Base-by-base conservation (phyloP, 129 eudicot species). In the Arctium minus region DNA sequence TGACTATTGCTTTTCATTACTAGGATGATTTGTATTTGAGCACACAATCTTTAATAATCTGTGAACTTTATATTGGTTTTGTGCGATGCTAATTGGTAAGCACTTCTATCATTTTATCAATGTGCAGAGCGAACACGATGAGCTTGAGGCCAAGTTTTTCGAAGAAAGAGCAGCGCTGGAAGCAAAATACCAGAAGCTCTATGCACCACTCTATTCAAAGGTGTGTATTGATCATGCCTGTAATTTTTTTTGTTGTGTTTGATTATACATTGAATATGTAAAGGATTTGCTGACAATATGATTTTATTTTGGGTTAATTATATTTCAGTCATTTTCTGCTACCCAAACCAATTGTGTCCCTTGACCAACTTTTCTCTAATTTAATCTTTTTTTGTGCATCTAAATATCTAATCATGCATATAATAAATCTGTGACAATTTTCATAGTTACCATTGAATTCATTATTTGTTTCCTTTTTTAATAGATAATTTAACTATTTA, bases 141-240 rank as follows among this genome's bases (percentile, higher is more conserved):
- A 90, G 50, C 71, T 93, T 13, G 97, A 93, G 89, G 94, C 96
- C 1, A 93, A 91, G 67, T 93, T 93, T 78, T 89, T 87, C 65
- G 98, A 88, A 83, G 98, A 93, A 86, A 89, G 92, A 85, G 98
- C 96, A 29, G 92, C 91, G 3, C 90, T 93, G 37, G 97, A 93
- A 87, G 92, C 92, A 67, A 93, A 91, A 80, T 93, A 91, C 85
- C 94, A 91, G 70, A 91, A 91, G 73, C 88, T 93, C 5, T 93
- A 93, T 78, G 91, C 91, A 32, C 98, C 98, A 27, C 56, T 91
- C 5, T 93, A 93, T 72, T 64, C 89, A 11, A 91, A 91, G 93
- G 98, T 91, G 32, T 72, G 77, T 11, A 44, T 15, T 22, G 7
- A 29, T 13, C 15, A 9, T 31, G 37, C 0, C 8, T 70, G 42